Evolutionary conservation across 441 rosid species (phyloP).

Genomic region (Populus hybrid): DNA sequence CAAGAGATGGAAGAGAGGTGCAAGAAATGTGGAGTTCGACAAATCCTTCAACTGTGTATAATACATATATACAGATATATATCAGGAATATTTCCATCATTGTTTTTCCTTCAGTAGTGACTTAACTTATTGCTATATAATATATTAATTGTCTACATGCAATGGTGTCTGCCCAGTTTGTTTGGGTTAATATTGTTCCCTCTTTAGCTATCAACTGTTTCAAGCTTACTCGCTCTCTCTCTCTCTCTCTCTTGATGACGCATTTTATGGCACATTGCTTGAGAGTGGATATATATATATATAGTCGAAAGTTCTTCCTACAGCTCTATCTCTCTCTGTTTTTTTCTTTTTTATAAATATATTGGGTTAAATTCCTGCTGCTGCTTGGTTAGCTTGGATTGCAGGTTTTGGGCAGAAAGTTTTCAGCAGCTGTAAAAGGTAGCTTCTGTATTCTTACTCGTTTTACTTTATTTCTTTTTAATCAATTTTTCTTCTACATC

Average conservation of each 20-base stretch:
- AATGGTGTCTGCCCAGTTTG: conserved; percentile 29
- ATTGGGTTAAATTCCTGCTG: conserved; percentile 42
- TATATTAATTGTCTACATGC: conserved; percentile 21
- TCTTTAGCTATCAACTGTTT: conserved; percentile 18
- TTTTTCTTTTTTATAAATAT: conserved; percentile 32
- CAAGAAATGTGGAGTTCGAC: conserved; percentile 11
- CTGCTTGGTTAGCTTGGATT: conserved; percentile 34
- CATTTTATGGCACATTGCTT: conserved; percentile 37
- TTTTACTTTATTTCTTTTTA: conserved; percentile 14
- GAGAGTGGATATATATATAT: conserved; percentile 20
- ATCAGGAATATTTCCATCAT: not conserved
- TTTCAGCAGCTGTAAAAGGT: conserved; percentile 64
- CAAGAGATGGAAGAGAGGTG: conserved; percentile 13
- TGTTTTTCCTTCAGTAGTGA: conserved; percentile 19
- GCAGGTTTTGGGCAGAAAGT: conserved; percentile 58
- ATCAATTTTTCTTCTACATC: conserved; percentile 10
- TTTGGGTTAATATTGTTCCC: conserved; percentile 24
- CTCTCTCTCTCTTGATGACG: conserved; percentile 40
- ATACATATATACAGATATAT: conserved; percentile 16
- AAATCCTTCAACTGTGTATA: conserved; percentile 34
- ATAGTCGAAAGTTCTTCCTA: conserved; percentile 28
- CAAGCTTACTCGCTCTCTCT: conserved; percentile 35
- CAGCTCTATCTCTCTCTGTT: no score
- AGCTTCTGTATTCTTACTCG: conserved; percentile 47
- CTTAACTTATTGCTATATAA: conserved; percentile 13